Conservation (phyloP, 371 early-diverging fungal species). For the Umbelopsis sp. region DNA sequence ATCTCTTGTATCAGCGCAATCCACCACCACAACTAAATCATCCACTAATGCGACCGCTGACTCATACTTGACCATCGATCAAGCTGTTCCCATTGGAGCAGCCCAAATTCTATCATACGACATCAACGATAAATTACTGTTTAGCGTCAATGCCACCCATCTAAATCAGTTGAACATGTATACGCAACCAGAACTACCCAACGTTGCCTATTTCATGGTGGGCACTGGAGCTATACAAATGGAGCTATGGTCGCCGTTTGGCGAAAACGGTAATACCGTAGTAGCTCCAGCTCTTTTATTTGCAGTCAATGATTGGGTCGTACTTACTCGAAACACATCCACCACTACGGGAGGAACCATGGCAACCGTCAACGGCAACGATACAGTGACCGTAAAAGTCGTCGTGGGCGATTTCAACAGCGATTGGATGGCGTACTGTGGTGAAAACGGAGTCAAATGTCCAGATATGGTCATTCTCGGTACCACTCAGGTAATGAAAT, state of each 20-base stretch:
- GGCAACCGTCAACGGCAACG: conserved; percentile 7
- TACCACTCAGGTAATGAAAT: conserved; percentile 16
- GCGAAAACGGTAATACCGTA: neutral
- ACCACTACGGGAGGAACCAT: conserved; percentile 1
- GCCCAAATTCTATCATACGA: conserved; percentile 3
- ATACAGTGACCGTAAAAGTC: conserved; percentile 11
- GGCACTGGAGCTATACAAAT: conserved; percentile 10
- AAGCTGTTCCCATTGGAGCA: neutral
- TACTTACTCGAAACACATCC: conserved; percentile 6
- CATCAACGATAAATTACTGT: neutral
- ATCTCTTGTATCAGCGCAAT: neutral
- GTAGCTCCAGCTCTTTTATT: neutral
- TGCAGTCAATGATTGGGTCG: conserved; percentile 9
- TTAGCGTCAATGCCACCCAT: conserved; percentile 3
- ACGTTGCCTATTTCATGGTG: conserved; percentile 14
- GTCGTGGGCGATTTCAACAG: conserved; percentile 13
- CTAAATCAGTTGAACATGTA: conserved; percentile 5
- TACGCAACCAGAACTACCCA: conserved; percentile 2
- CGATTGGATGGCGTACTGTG: conserved; percentile 15
- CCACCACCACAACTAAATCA: neutral
- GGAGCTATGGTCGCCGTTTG: conserved; percentile 16
- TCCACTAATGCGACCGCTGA: neutral
- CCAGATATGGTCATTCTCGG: conserved; percentile 20
- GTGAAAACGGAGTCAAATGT: conserved; percentile 11
- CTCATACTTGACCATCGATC: conserved; percentile 3